A percentile compares a stretch with the other conserved stretches of the same genome.
Conservation (phyloP, 305 asterid genomes). For the Plantago rigida region DNA sequence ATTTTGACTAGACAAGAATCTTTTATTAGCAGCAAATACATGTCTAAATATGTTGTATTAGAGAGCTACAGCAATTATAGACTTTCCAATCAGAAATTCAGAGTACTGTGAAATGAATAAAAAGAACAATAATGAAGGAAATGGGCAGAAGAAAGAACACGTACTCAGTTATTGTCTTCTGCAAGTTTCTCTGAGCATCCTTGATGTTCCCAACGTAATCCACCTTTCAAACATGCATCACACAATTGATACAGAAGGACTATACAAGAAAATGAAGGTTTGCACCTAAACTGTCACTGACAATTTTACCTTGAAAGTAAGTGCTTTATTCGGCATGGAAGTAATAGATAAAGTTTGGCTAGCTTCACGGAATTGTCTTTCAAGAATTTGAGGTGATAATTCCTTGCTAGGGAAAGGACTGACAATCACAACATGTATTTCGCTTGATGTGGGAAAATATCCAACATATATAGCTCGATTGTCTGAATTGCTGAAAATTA, state of each 20-base stretch:
- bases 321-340: conserved; percentile 43
- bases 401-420: conserved; percentile 90
- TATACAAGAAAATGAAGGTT: conserved; percentile 6
- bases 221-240: conserved; percentile 41
- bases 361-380: conserved; percentile 86
- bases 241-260: conserved; percentile 24
- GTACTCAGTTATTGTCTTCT: conserved; percentile 60
- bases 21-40: conserved; percentile 17
- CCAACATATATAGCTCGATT: conserved; percentile 79
- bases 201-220: conserved; percentile 68
- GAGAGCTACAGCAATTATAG: conserved; percentile 19
- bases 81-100: conserved; percentile 15
- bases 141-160: conserved; percentile 41
- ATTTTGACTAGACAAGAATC: neutral
- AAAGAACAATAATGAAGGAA: conserved; percentile 17
- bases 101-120: conserved; percentile 15
- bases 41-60: neutral
- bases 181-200: conserved; percentile 78
- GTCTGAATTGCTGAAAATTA: conserved; percentile 67
- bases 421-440: conserved; percentile 66
- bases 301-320: conserved; percentile 60
- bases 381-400: conserved; percentile 73
- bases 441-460: conserved; percentile 71
- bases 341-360: conserved; percentile 51
- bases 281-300: conserved; percentile 3